Conservation (phyloP, 495 filamentous ascomycete species). For the Penicillium canescens region DNA sequence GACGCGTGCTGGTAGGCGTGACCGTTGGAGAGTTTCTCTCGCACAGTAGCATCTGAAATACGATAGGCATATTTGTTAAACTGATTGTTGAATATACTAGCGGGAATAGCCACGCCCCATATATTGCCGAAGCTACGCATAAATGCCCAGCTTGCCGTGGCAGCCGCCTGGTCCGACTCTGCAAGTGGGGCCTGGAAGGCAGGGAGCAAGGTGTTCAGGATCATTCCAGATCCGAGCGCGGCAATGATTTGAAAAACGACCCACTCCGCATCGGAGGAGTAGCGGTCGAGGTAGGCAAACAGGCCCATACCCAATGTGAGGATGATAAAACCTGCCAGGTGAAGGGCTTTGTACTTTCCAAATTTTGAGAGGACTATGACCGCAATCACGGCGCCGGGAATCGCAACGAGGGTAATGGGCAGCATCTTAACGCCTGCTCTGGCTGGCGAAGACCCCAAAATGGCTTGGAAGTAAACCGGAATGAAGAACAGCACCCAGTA, state of each 20-base stretch:
- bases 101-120: slow-evolving; percentile 4
- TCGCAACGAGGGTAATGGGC: slow-evolving; percentile 29
- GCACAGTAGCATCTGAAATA: background rate
- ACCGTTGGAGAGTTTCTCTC: background rate
- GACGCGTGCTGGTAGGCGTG: slow-evolving; percentile 1
- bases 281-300: slow-evolving; percentile 32
- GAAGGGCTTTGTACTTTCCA: slow-evolving; percentile 48
- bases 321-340: slow-evolving; percentile 36
- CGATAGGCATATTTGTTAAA: background rate
- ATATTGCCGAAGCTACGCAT: background rate
- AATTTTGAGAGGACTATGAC: slow-evolving; percentile 36
- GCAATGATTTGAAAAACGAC: slow-evolving; percentile 22
- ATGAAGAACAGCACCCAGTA: slow-evolving; percentile 44
- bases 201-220: slow-evolving; percentile 33
- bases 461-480: slow-evolving; percentile 49
- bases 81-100: slow-evolving; percentile 2
- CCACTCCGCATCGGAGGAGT: slow-evolving; percentile 22
- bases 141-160: background rate
- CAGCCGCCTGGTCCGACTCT: slow-evolving; percentile 18
- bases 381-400: slow-evolving; percentile 32
- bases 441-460: slow-evolving; percentile 25
- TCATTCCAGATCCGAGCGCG: slow-evolving; percentile 33
- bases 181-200: slow-evolving; percentile 37
- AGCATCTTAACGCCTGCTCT: slow-evolving; percentile 41
- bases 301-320: slow-evolving; percentile 43